phyloP scores from a whole-genome alignment of 306 rosid genomes.

The Cicer yamashitae region DNA sequence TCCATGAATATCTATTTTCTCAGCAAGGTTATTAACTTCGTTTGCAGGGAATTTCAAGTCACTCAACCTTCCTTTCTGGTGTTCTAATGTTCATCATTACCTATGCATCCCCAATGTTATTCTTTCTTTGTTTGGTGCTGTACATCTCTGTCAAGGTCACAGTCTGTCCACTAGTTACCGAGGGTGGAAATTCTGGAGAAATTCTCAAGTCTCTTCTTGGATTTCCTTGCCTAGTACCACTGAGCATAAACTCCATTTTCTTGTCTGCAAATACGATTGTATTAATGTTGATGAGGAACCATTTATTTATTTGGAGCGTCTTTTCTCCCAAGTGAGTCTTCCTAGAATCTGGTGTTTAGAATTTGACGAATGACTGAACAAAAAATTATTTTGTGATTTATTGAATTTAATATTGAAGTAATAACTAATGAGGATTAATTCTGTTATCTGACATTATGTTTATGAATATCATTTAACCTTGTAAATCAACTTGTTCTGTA shows the following conservation, averaged over 20 bases:
- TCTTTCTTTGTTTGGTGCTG: slow-evolving; percentile 73
- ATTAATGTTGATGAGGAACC: slow-evolving; percentile 90
- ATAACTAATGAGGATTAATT: slow-evolving; percentile 9
- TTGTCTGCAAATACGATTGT: slow-evolving; percentile 71
- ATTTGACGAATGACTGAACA: slow-evolving; percentile 33
- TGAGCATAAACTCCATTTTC: slow-evolving; percentile 74
- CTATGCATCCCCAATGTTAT: slow-evolving; percentile 81
- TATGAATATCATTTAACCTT: slow-evolving; percentile 32
- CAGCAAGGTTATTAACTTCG: slow-evolving; percentile 43
- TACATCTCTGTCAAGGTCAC: slow-evolving; percentile 69
- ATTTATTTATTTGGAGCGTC: slow-evolving; percentile 94
- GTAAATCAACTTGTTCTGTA: slow-evolving; percentile 46
- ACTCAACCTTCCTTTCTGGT: slow-evolving; percentile 85
- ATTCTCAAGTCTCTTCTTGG: slow-evolving; percentile 73
- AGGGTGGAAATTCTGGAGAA: slow-evolving; percentile 60
- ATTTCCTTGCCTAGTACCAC: slow-evolving; percentile 82
- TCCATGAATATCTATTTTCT: slow-evolving; percentile 38
- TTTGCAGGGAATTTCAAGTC: slow-evolving; percentile 88
- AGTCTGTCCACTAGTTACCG: slow-evolving; percentile 41
- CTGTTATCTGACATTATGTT: slow-evolving; percentile 22
- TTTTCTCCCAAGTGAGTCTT: slow-evolving; percentile 92
- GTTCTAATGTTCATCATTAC: slow-evolving; percentile 90
- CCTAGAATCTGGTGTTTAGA: slow-evolving; percentile 32
- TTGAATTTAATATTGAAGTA: slow-evolving; percentile 23
- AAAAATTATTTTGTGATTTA: slow-evolving; percentile 17